Evolutionary conservation across 164 flowering plant genomes (phyloP).

Genomic region (Brasenia schreberi): DNA sequence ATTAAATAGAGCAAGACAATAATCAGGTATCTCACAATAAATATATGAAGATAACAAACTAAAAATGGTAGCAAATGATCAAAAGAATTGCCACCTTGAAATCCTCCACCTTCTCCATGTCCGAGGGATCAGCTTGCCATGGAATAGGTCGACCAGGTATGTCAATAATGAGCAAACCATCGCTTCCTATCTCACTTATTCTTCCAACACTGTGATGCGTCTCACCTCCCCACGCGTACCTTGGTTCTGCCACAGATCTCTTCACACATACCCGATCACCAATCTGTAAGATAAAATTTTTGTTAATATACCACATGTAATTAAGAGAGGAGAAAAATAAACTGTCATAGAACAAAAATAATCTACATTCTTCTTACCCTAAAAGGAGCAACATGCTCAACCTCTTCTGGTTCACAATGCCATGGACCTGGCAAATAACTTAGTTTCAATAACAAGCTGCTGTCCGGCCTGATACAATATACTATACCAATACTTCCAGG

Average conservation of each 20-base stretch:
- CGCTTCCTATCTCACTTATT: constrained; percentile 80
- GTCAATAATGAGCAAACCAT: constrained; percentile 85
- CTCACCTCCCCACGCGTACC: constrained; percentile 99
- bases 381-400: constrained; percentile 88
- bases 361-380: constrained; percentile 31
- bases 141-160: constrained; percentile 83
- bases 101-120: constrained; percentile 97
- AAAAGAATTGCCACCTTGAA: constrained; percentile 46
- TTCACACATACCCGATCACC: constrained; percentile 93
- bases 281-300: constrained; percentile 31
- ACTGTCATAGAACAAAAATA: not conserved
- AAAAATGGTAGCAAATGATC: not conserved
- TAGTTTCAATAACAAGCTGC: constrained; percentile 71
- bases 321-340: not conserved
- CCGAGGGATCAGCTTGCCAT: constrained; percentile 99
- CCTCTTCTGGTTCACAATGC: constrained; percentile 99
- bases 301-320: too few species aligned
- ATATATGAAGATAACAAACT: not conserved
- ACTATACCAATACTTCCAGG: constrained; percentile 99
- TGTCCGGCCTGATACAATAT: constrained; percentile 89
- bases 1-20: too few species aligned
- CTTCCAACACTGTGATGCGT: constrained; percentile 97
- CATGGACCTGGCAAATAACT: constrained; percentile 91
- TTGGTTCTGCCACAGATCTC: constrained; percentile 96
- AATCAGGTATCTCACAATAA: too few species aligned